Evolutionary conservation across 306 rosid species (phyloP).

Genomic region (Pachyrhizus erosus): DNA sequence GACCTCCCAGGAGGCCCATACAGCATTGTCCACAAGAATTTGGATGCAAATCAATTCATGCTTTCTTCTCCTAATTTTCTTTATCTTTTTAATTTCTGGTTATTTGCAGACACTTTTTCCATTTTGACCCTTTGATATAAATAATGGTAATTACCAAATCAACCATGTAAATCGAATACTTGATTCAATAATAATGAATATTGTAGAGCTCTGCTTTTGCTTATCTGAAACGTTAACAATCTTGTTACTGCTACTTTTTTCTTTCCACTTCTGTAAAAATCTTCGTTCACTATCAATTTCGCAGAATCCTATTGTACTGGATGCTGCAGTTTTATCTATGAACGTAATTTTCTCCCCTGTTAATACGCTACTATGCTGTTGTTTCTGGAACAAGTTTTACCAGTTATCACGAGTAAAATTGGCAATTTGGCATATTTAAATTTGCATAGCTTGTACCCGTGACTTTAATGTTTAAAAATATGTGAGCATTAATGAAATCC

Average conservation of each 20-base stretch:
- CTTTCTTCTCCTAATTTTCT: background rate
- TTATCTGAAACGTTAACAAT: background rate
- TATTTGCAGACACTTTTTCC: slow-evolving; percentile 55
- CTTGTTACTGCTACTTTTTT: background rate
- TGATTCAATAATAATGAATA: background rate
- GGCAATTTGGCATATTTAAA: background rate
- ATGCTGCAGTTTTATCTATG: slow-evolving; percentile 19
- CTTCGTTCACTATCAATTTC: background rate
- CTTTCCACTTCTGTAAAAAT: background rate
- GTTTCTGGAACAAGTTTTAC: background rate
- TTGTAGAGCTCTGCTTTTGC: background rate
- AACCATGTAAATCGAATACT: slow-evolving; percentile 21
- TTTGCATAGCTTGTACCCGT: background rate
- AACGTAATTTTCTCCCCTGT: background rate
- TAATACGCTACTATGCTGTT: background rate
- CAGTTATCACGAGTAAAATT: background rate
- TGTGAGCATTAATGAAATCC: background rate
- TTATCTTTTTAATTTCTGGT: background rate
- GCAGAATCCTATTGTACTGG: background rate
- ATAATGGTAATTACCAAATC: slow-evolving; percentile 42
- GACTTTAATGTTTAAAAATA: background rate
- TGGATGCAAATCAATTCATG: slow-evolving; percentile 48
- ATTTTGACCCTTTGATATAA: slow-evolving; percentile 37
- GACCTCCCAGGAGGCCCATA: slow-evolving; percentile 63
- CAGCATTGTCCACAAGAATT: slow-evolving; percentile 55